Conservation (phyloP, 2,329 filamentous ascomycete genomes). For the Claviceps sp. region DNA sequence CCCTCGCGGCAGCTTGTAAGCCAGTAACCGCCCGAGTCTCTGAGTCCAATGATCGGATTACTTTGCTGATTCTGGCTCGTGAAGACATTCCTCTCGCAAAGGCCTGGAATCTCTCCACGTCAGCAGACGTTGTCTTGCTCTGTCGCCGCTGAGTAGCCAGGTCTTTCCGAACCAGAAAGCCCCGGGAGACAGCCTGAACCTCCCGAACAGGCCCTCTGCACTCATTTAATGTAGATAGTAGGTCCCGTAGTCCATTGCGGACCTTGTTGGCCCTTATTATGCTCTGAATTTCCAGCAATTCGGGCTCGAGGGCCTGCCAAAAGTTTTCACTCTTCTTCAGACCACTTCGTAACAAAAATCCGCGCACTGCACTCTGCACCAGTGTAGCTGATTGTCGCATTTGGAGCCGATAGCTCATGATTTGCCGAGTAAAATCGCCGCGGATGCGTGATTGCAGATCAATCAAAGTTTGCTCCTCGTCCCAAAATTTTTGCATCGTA, state of each 20-base stretch:
- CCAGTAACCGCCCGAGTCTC: constrained; percentile 36
- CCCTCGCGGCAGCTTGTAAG: constrained; percentile 55
- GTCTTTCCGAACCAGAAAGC: constrained; percentile 48
- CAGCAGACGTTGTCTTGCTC: constrained; percentile 35
- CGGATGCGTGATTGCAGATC: constrained; percentile 79
- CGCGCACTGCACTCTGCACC: constrained; percentile 68
- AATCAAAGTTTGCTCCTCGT: constrained; percentile 61
- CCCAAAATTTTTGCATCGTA: constrained; percentile 83
- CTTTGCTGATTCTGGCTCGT: constrained; percentile 40
- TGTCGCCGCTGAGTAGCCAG: constrained; percentile 42
- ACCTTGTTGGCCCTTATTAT: constrained; percentile 58
- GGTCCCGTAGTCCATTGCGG: constrained; percentile 42
- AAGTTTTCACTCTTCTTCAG: constrained; percentile 49
- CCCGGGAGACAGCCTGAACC: constrained; percentile 53
- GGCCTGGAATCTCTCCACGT: constrained; percentile 49
- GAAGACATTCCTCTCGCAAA: constrained; percentile 53
- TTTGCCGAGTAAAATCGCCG: constrained; percentile 75
- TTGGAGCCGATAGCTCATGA: constrained; percentile 65
- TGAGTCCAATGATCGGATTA: constrained; percentile 37
- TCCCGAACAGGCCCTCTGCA: constrained; percentile 50
- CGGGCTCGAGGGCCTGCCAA: constrained; percentile 56
- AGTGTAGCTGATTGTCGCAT: constrained; percentile 71
- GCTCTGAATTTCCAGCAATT: constrained; percentile 71
- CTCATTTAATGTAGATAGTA: constrained; percentile 44
- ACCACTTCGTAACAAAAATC: constrained; percentile 55